Evolutionary conservation across 169 alveolate genomes (phyloP), one percentile per base, ranked within the genome.

Genomic region (Plasmodium malariae): DNA sequence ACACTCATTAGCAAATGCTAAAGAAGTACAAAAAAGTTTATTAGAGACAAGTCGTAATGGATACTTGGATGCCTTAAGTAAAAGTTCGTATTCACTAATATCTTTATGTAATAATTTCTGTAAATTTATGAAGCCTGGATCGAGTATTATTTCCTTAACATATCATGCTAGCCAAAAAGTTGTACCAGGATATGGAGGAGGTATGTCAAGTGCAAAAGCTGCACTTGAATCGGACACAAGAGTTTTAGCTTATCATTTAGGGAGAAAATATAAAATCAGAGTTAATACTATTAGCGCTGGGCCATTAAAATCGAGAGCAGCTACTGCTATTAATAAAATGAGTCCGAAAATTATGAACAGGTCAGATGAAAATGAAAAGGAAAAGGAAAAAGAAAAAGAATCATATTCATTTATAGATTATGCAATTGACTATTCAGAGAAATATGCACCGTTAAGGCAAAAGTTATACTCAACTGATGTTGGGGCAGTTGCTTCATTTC

Each of bases 181-280:
- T 26, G 83, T 93, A 19, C 95, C 95, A 3, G 97, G 97, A 32
- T 94, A 94, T 51, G 97, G 97, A 1, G 97, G 97, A 9, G 97
- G 97, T 40, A 94, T 94, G 97, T 92, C 95, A 71, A 93, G 96
- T 60, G 97, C 97, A 6, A 94, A 94, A 87, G 97, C 95, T 11
- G 95, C 94, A 37, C 90, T 94, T 6, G 97, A 94, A 86, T 93
- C 96, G 0, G 97, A 94, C 87, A 93, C 96, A 32, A 89, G 95
- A 49, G 90, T 94, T 12, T 89, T 94, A 87, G 97, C 97, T 36
- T 94, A 91, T 51, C 95, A 94, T 69, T 92, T 88, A 24, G 94
- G 95, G 21, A 30, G 95, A 71, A 80, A 87, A 83, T 91, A 90
- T 70, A 94, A 94, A 49, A 91, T 94, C 45, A 91, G 97, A 1